Percentiles rank a stretch among this genome's conserved stretches.
Evolutionary conservation across 805 yeast species (phyloP).

Genomic region (Brettanomyces naardenensis): DNA sequence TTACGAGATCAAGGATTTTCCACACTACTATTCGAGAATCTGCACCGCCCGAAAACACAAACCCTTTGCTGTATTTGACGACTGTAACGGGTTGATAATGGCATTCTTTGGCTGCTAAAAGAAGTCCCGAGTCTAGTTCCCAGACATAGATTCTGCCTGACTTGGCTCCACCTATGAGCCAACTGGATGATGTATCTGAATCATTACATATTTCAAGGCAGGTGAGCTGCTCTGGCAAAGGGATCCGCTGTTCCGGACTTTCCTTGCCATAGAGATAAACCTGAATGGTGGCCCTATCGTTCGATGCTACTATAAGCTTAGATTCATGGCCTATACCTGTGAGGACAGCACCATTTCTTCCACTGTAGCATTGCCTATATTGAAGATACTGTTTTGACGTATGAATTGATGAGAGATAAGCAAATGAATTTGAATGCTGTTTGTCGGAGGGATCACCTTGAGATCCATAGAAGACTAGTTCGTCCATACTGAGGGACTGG

Average conservation of each 20-base stretch:
- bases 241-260: conserved; percentile 68
- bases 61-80: conserved; percentile 56
- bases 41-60: conserved; percentile 64
- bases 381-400: conserved; percentile 39
- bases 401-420: conserved; percentile 36
- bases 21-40: conserved; percentile 78
- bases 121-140: conserved; percentile 74
- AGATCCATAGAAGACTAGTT: conserved; percentile 39
- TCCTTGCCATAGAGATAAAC: conserved; percentile 67
- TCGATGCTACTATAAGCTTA: conserved; percentile 54
- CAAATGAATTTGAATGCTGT: conserved; percentile 25
- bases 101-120: conserved; percentile 65
- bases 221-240: conserved; percentile 72
- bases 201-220: conserved; percentile 34
- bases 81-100: conserved; percentile 74
- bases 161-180: conserved; percentile 66
- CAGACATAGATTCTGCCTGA: conserved; percentile 78
- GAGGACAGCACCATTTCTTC: conserved; percentile 36
- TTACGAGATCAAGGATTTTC: conserved; percentile 55
- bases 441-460: conserved; percentile 37
- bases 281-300: conserved; percentile 66
- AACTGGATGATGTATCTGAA: conserved; percentile 22
- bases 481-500: conserved; percentile 42
- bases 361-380: conserved; percentile 45
- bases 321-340: conserved; percentile 41